These are phyloP conservation scores for Torulaspora quercuum DNA, from an alignment of 805 yeast genomes.

Conservation along the genomic window DNA sequence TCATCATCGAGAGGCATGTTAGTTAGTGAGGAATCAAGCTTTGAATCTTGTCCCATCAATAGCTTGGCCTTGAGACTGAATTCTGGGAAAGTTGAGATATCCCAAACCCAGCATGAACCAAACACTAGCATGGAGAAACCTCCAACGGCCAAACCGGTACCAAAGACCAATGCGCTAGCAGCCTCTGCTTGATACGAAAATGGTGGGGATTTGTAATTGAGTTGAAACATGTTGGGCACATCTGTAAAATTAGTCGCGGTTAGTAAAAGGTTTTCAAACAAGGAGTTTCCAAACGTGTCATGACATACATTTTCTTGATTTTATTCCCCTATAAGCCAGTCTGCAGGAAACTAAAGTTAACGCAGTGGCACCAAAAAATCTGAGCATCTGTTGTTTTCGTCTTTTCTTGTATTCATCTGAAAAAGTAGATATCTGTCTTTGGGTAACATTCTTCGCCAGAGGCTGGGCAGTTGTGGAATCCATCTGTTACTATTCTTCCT, in stretches of 20 bases:
- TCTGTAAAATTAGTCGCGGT: slow-evolving; percentile 35
- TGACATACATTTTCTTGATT: slow-evolving; percentile 58
- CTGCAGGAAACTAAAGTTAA: slow-evolving; percentile 69
- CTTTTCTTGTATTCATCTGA: slow-evolving; percentile 51
- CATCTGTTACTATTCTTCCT: too few species aligned
- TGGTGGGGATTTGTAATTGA: slow-evolving; percentile 83
- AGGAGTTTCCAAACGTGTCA: not conserved
- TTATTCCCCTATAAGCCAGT: slow-evolving; percentile 70
- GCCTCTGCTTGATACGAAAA: slow-evolving; percentile 81
- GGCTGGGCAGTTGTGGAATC: slow-evolving; percentile 1
- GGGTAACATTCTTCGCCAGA: not conserved
- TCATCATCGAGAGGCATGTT: slow-evolving; percentile 56
- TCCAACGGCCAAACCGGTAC: slow-evolving; percentile 69
- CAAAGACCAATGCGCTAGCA: slow-evolving; percentile 76
- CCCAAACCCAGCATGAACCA: slow-evolving; percentile 78
- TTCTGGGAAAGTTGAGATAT: slow-evolving; percentile 64
- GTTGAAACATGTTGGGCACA: slow-evolving; percentile 72
- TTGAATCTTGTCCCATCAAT: slow-evolving; percentile 67
- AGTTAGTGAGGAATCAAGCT: slow-evolving; percentile 38
- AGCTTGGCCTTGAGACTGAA: slow-evolving; percentile 67
- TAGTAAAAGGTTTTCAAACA: slow-evolving; percentile 8
- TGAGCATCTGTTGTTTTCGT: slow-evolving; percentile 65
- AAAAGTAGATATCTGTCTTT: slow-evolving; percentile 16
- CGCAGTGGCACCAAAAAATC: slow-evolving; percentile 69
- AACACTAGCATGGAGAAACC: slow-evolving; percentile 68